Base-by-base conservation (phyloP, 1,139 yeast species). In the Lipomyces yarrowii region DNA sequence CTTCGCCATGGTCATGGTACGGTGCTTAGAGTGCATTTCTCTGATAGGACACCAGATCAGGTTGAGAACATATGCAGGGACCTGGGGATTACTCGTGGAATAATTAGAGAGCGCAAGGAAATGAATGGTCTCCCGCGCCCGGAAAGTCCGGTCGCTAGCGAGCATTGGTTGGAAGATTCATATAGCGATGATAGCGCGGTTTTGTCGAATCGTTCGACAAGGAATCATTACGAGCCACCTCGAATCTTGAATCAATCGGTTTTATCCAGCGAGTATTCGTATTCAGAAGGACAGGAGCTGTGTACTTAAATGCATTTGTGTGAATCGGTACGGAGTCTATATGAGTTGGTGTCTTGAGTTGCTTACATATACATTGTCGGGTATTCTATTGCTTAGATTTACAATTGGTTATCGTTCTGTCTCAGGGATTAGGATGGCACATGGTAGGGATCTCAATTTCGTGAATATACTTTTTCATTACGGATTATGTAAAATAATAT, bases 21-120 rank as follows among this genome's bases (percentile, higher is more conserved):
- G 4, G 26, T 32, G 11, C 21, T 64, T 21, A 26, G 68, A 7
- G 62, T 64, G 3, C 68, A 64, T 37, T 64, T 64, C 26, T 60
- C 58, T 30, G 68, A 67, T 8, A 51, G 60, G 6, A 33, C 39
- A 13, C 54, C 56, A 5, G 46, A 37, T 11, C 59, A 63, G 8
- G 64, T 64, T 7, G 21, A 59, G 11, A 10, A 30, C 23, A 48
- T 64, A n/a, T 62, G 65, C 33, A 48, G 23, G 26, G 67, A 64
- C 15, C 52, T 64, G 55, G 46, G 55, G 13, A 57, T 57, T n/a
- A 15, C 59, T 5, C 48, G 65, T 10, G 64, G 65, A 7, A 48
- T 62, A n/a, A 33, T 59, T 10, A 60, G 30, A 15, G 23, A 13
- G 46, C 39, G 46, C 55, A 52, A 30, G 5, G 54, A 26, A 21